A percentile compares a stretch with the other conserved stretches of the same genome.
Conservation (phyloP, 169 alveolate genomes). For the Eimeria praecox region DNA sequence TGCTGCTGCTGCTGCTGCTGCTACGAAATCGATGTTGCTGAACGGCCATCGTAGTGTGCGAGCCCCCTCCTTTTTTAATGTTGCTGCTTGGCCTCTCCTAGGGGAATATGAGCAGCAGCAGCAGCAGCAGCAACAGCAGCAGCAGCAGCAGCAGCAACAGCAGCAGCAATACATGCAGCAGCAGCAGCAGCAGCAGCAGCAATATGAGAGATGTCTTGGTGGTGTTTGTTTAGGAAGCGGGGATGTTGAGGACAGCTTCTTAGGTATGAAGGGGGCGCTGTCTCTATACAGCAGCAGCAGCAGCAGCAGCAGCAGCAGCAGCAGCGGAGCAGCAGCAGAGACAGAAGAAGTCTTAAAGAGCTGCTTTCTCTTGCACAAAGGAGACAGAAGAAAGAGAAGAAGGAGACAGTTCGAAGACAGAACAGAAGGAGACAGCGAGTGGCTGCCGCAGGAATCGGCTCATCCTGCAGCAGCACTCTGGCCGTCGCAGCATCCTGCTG, state of each 20-base stretch:
- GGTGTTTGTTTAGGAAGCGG: not conserved
- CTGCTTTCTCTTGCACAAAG: not conserved
- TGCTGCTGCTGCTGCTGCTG: not conserved
- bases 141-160: slow-evolving; percentile 13
- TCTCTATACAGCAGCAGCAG: slow-evolving; percentile 45
- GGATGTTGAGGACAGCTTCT: not conserved
- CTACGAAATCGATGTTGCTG: no score
- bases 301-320: slow-evolving; percentile 5
- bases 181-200: slow-evolving; percentile 52
- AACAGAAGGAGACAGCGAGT: not conserved
- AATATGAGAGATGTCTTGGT: slow-evolving; percentile 5
- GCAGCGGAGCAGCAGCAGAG: not conserved
- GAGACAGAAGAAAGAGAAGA: not conserved
- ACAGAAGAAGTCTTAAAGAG: not conserved
- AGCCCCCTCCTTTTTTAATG: no score
- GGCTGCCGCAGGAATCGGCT: not conserved
- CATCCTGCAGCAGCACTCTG: not conserved
- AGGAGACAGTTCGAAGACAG: not conserved
- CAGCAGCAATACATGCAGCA: slow-evolving; percentile 9
- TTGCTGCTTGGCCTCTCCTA: not conserved
- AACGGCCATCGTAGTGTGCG: no score
- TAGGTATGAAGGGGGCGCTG: not conserved
- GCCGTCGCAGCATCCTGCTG: no score
- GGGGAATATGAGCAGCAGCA: not conserved
- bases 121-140: not conserved